Base-by-base conservation (phyloP, 2,329 filamentous ascomycete species). In the Colletotrichum tamarilloi region DNA sequence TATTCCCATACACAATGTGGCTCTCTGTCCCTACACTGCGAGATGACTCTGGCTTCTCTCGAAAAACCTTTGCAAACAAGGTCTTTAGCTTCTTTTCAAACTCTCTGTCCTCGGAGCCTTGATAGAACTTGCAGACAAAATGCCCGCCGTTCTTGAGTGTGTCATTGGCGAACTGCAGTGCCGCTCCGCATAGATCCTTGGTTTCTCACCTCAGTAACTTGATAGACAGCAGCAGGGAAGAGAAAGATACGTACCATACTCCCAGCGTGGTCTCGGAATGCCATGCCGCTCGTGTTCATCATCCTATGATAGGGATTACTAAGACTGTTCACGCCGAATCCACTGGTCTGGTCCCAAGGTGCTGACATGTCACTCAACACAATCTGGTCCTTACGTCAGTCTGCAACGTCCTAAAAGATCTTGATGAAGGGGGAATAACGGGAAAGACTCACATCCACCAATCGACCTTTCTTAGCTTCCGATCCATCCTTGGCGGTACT, bases 351-450 rank as follows among this genome's bases (percentile, higher is more conserved):
- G 79, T 91, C 88, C 95, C 95, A 98, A 93, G 97, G 95, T 89
- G 89, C 96, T 91, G 92, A 99, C 97, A 99, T 99, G 90, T 99
- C 97, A 91, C 95, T 98, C 81, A 99, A 87, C 81, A 99, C 94
- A 80, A 99, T 91, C 89, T 91, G 19, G 75, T 32, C 28, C 19
- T 22, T 49, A 8, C 30, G 75, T 78, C 28, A 78, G 75, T 35
- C 42, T 53, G 38, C 19, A 24, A n/a, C 11, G 22, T 63, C 26
- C 38, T 11, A 60, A 3, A 9, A 26, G 11, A 42, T 16, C 28
- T 19, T 7, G 6, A 30, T 4, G 46, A 24, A 35, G 30, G 14
- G 8, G 11, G 28, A 12, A 49, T n/a, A 11, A 22, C 42, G 28
- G 30, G 73, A n/a, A 22, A 64, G 46, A 84, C 87, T 79, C 79